Evolutionary conservation across 306 rosid species (phyloP).

Genomic region (Inga laurina): DNA sequence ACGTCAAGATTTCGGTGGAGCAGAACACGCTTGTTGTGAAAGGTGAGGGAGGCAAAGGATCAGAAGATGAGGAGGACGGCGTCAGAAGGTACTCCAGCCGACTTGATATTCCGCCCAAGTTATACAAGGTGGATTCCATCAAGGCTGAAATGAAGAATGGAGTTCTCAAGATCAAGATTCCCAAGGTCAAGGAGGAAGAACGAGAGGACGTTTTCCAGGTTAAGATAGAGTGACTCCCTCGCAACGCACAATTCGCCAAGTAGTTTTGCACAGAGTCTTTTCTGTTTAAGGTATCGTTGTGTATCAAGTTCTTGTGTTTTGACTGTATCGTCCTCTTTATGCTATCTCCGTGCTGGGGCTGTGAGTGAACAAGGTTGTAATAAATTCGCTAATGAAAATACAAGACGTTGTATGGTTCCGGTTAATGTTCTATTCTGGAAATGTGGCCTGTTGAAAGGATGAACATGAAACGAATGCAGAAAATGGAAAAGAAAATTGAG

Average conservation of each 20-base stretch:
- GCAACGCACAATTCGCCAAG: not conserved
- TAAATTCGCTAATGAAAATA: not conserved
- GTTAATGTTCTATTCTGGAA: not conserved
- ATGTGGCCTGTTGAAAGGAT: not conserved
- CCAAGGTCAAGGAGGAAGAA: slow-evolving; percentile 65
- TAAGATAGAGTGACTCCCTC: slow-evolving; percentile 25
- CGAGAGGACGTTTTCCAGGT: slow-evolving; percentile 51
- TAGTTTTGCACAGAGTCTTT: not conserved
- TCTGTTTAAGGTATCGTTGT: too few relatives aligned
- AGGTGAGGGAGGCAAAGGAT: slow-evolving; percentile 52
- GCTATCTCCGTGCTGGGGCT: not conserved
- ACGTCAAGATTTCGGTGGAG: slow-evolving; percentile 71
- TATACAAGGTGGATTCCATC: slow-evolving; percentile 56
- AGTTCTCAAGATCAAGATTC: slow-evolving; percentile 60
- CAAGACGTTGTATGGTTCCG: not conserved
- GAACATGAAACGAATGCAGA: not conserved
- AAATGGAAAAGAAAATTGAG: not conserved
- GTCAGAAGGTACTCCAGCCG: slow-evolving; percentile 56
- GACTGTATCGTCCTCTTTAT: not conserved
- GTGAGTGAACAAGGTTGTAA: not conserved
- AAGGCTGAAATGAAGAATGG: slow-evolving; percentile 90
- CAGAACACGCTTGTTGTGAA: slow-evolving; percentile 62
- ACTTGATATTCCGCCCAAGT: slow-evolving; percentile 56
- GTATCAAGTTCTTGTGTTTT: not conserved
- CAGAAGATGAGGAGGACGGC: slow-evolving; percentile 37